Evolutionary conservation across 495 filamentous ascomycete genomes (phyloP), one percentile per base, ranked within the genome.

Genomic region (Podospora tetraspora): DNA sequence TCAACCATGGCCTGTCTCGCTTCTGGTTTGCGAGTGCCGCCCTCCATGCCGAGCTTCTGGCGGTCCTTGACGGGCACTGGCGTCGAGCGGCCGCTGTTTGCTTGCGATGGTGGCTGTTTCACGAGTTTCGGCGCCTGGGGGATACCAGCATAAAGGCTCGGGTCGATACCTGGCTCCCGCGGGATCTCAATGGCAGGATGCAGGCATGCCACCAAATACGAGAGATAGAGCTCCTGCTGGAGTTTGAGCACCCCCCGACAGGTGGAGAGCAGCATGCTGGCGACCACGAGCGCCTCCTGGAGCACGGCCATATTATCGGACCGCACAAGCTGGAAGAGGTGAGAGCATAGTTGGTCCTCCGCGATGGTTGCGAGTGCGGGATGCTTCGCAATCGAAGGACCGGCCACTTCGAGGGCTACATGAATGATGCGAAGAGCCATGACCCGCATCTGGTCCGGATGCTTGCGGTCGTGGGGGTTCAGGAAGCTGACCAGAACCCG

Each of bases 1-100:
- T 99, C 95, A 11, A 99, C 93, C 95, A 99, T 99, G 30, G 95
- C 95, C 78, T 99, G 96, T 70, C 96, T 84, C 59, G 95, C 92
- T 74, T 98, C 95, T 5, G 95, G 95, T 72, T 93, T 96, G 62
- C 95, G 86, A 1, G 90, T 86, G 30, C 95, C 94, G 3, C 95
- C 95, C 79, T 99, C 95, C 74, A 99, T 82, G 1, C 95, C 95
- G 12, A 99, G 85, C 77, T 92, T 94, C 75, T 96, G 93, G 62
- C 95, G 86, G 74, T 99, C 95, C 76, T 93, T 94, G 63, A 99
- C 91, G 1, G 93, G 90, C 23, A 99, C 93, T 12, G 95, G 95
- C 19, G 96, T 98, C 30, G 92, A 90, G 60, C 94, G 85, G 13
- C 95, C 95, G 72, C 93, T 97, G 70, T 80, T 85, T 7, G 85